A percentile compares a stretch with the other conserved stretches of the same genome.
Evolutionary conservation across 2,329 filamentous ascomycete genomes (phyloP).

Genomic region (Colletotrichum somersetense): DNA sequence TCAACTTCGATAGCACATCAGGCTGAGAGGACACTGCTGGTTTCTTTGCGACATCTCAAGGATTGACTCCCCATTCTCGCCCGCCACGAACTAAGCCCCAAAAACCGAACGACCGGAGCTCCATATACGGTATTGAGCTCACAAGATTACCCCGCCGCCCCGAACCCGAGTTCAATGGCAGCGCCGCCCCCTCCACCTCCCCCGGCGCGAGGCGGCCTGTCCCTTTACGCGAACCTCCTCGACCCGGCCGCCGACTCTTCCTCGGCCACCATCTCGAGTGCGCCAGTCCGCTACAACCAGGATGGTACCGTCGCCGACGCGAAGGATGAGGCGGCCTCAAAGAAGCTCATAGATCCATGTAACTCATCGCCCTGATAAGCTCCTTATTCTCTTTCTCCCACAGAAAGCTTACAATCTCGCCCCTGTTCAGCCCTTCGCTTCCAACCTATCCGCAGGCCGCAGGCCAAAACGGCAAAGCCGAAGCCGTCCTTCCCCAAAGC

Average conservation of each 20-base stretch:
- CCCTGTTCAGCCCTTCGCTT: conserved; percentile 75
- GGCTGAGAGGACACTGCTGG: neutral
- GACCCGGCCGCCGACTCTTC: conserved; percentile 64
- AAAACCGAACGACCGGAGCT: neutral
- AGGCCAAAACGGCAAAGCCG: conserved; percentile 67
- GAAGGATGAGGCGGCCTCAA: conserved; percentile 64
- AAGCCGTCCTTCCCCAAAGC: conserved; percentile 71
- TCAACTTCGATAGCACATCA: conserved; percentile 1
- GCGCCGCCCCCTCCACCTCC: conserved; percentile 54
- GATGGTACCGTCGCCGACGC: conserved; percentile 60
- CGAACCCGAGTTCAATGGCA: conserved; percentile 44
- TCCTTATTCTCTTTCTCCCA: conserved; percentile 47
- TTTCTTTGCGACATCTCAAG: conserved; percentile 10
- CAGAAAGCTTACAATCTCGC: conserved; percentile 4
- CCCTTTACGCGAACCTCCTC: conserved; percentile 87
- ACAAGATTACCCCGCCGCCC: neutral
- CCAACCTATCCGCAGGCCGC: conserved; percentile 85
- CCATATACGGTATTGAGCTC: neutral
- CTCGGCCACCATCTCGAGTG: conserved; percentile 79
- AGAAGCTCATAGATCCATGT: conserved; percentile 68
- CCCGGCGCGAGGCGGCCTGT: conserved; percentile 66
- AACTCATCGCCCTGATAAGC: conserved; percentile 24
- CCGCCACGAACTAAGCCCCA: neutral
- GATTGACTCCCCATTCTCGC: neutral
- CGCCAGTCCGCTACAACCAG: conserved; percentile 78